A percentile compares a stretch with the other conserved stretches of the same genome.
phyloP scores from a whole-genome alignment of 1,139 yeast genomes.

The Pichia sp. region DNA sequence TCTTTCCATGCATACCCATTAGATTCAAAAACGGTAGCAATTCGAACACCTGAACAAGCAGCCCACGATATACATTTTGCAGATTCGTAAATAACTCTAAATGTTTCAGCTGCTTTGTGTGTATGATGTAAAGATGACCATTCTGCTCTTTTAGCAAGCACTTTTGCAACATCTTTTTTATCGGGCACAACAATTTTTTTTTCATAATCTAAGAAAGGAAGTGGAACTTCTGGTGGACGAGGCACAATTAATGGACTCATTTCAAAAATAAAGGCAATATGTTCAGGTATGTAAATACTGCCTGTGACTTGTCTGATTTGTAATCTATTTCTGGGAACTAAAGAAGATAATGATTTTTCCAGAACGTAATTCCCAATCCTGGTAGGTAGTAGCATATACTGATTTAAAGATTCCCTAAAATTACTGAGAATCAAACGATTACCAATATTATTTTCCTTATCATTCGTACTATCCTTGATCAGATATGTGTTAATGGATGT shows the following conservation, averaged over 20 bases:
- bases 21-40: slow-evolving; percentile 24
- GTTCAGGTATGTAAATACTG: slow-evolving; percentile 17
- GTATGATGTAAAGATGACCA: slow-evolving; percentile 36
- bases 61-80: slow-evolving; percentile 39
- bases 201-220: slow-evolving; percentile 38
- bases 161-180: slow-evolving; percentile 31
- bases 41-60: slow-evolving; percentile 22
- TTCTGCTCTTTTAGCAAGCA: slow-evolving; percentile 33
- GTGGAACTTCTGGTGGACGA: slow-evolving; percentile 39
- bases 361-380: slow-evolving; percentile 20
- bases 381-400: slow-evolving; percentile 14
- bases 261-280: slow-evolving; percentile 23
- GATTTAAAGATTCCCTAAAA: not conserved
- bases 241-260: slow-evolving; percentile 26
- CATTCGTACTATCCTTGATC: not conserved
- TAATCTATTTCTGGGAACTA: slow-evolving; percentile 19
- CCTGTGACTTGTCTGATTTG: slow-evolving; percentile 19
- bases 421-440: not conserved
- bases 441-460: too few species aligned
- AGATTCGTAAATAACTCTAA: slow-evolving; percentile 35
- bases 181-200: slow-evolving; percentile 36
- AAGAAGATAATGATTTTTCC: slow-evolving; percentile 17
- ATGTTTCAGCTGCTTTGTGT: slow-evolving; percentile 38
- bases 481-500: not conserved
- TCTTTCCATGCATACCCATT: slow-evolving; percentile 26